Percentiles rank a stretch among this genome's conserved stretches.
phyloP scores from a whole-genome alignment of 1,284 basidiomycete genomes.

The Kalmanozyma brasiliensis region DNA sequence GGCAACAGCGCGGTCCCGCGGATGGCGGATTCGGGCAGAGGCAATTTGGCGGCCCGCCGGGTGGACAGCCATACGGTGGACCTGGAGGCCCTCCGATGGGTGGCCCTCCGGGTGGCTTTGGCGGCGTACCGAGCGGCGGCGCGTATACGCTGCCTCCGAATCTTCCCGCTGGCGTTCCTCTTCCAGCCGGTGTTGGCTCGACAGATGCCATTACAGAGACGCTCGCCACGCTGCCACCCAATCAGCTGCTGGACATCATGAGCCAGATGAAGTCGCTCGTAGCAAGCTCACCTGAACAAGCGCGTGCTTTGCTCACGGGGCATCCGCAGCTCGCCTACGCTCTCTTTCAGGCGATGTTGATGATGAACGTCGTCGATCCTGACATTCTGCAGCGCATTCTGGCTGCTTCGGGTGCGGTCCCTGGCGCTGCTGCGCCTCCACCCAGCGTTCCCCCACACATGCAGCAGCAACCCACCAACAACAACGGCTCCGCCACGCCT shows the following conservation, averaged over 20 bases:
- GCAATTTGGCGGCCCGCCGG: slow-evolving; percentile 20
- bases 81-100: slow-evolving; percentile 23
- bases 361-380: slow-evolving; percentile 94
- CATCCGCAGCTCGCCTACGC: slow-evolving; percentile 96
- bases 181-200: slow-evolving; percentile 79
- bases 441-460: slow-evolving; percentile 35
- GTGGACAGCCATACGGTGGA: slow-evolving; percentile 24
- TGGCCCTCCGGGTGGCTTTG: slow-evolving; percentile 24
- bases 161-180: slow-evolving; percentile 81
- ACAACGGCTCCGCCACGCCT: slow-evolving; percentile 37
- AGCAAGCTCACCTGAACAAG: slow-evolving; percentile 89
- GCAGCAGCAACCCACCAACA: slow-evolving; percentile 21
- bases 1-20: slow-evolving; percentile 27
- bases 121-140: slow-evolving; percentile 27
- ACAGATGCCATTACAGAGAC: slow-evolving; percentile 88
- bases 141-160: slow-evolving; percentile 71
- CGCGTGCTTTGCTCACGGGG: slow-evolving; percentile 78
- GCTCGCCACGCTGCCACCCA: slow-evolving; percentile 83
- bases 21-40: slow-evolving; percentile 36
- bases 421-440: slow-evolving; percentile 14
- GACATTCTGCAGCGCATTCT: slow-evolving; percentile 77
- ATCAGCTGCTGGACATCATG: slow-evolving; percentile 91
- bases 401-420: slow-evolving; percentile 39
- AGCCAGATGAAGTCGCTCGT: slow-evolving; percentile 97
- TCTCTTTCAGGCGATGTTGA: slow-evolving; percentile 90